Conservation (phyloP, 1,284 basidiomycete species). For the Coriolopsis trogii region DNA sequence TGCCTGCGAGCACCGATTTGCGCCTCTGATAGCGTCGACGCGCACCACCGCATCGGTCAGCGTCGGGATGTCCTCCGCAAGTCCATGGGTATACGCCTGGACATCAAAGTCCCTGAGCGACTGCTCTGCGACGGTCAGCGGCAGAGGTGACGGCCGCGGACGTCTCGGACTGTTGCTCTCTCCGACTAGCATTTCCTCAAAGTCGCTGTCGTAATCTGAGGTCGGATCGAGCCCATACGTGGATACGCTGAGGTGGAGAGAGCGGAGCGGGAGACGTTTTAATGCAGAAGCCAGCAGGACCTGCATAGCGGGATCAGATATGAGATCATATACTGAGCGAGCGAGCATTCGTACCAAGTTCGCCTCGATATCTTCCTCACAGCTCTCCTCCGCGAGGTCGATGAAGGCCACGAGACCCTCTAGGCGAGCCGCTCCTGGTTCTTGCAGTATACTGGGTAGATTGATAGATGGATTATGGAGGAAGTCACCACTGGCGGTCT, state of each 20-base stretch:
- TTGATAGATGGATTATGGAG: not conserved
- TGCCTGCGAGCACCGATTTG: too few species aligned
- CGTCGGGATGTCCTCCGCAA: not conserved
- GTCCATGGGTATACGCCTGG: not conserved
- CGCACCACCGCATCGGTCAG: not conserved
- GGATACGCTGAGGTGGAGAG: not conserved
- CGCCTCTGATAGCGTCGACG: too few species aligned
- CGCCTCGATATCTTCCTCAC: not conserved
- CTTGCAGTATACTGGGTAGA: not conserved
- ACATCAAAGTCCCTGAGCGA: not conserved
- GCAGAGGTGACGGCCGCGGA: not conserved
- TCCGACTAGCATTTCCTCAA: not conserved
- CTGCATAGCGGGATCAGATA: not conserved
- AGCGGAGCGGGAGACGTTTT: not conserved
- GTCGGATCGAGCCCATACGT: not conserved
- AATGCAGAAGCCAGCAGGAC: not conserved
- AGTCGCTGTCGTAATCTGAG: not conserved
- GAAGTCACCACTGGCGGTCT: not conserved
- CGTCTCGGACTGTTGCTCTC: not conserved
- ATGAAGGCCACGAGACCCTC: not conserved
- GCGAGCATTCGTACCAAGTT: not conserved
- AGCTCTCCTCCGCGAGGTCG: not conserved
- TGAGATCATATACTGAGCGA: not conserved
- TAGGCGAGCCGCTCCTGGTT: not conserved
- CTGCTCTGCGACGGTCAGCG: not conserved